Base-by-base conservation (phyloP, 306 rosid genomes). In the Vicia sativa region DNA sequence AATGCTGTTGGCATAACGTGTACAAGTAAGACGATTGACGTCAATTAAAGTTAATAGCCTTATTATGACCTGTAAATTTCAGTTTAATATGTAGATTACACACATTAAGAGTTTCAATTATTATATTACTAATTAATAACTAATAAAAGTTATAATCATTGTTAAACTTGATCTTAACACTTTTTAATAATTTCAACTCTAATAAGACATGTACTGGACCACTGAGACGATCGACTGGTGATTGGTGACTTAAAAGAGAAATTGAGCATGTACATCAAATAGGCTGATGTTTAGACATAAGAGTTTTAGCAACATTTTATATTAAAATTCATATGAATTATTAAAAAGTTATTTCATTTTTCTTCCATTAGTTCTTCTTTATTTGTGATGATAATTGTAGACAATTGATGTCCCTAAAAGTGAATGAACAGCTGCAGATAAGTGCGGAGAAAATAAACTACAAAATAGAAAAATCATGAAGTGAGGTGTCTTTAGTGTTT, bases 1-100 rank as follows among this genome's bases (percentile, higher is more conserved):
- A 12, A 49, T 77, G 35, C 72, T 68, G 82, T 87, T 71, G 79
- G 72, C 59, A 75, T 83, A 81, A 77, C 88, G 79, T 77, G 75
- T 77, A 54, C 76, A 73, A 43, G 66, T 74, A 77, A 48, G 75
- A 82, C 65, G 70, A 64, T 78, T 73, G 77, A 77, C 82, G 64
- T 69, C 75, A 75, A 59, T 77, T 25, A 41, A 70, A 79, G 74
- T 65, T 70, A 83, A 54, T 53, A 44, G 67, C 70, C 62, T 49
- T 50, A 50, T 35, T 62, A 35, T 53, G 63, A 64, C 72, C 18
- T 75, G 44, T 54, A 50, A 45, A 23, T 56, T 44, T 77, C 80
- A 79, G 59, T 62, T 39, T 72, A 79, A 56, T 67, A 21, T 55
- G 64, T 62, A 46, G 26, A 68, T 67, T 18, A 18, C 75, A 66